Evolutionary conservation across 2,329 filamentous ascomycete species (phyloP).

Genomic region (Neonectria ditissima): DNA sequence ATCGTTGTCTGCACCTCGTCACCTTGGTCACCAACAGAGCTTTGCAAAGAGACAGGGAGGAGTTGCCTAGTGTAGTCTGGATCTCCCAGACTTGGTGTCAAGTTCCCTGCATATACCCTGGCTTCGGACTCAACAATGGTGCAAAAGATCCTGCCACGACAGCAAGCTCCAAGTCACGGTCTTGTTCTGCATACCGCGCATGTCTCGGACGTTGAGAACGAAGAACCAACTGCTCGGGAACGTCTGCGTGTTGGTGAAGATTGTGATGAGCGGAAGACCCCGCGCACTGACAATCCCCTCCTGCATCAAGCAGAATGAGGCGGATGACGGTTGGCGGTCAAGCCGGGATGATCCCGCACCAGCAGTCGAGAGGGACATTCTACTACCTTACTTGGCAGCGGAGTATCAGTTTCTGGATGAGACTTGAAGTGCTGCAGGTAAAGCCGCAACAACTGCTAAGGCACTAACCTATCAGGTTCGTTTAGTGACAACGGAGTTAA

Average conservation of each 20-base stretch:
- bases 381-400: not conserved
- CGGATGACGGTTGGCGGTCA: not conserved
- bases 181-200: not conserved
- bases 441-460: not conserved
- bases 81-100: not conserved
- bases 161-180: not conserved
- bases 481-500: not conserved
- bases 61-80: not conserved
- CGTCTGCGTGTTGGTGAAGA: constrained; percentile 5
- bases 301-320: not conserved
- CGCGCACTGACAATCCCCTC: not conserved
- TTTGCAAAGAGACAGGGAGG: constrained; percentile 5
- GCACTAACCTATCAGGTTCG: not conserved
- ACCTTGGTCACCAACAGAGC: constrained; percentile 41
- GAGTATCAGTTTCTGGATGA: not conserved
- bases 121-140: constrained; percentile 6
- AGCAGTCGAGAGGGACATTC: not conserved
- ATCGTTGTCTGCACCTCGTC: constrained; percentile 31
- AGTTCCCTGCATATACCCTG: constrained; percentile 10
- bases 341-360: not conserved
- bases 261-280: constrained; percentile 12
- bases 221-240: constrained; percentile 11
- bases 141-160: constrained; percentile 1
- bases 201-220: not conserved
- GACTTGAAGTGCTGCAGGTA: not conserved